These are phyloP conservation scores for Kockovaella imperatae DNA, from an alignment of 768 basidiomycete genomes.

Conservation along the genomic window DNA sequence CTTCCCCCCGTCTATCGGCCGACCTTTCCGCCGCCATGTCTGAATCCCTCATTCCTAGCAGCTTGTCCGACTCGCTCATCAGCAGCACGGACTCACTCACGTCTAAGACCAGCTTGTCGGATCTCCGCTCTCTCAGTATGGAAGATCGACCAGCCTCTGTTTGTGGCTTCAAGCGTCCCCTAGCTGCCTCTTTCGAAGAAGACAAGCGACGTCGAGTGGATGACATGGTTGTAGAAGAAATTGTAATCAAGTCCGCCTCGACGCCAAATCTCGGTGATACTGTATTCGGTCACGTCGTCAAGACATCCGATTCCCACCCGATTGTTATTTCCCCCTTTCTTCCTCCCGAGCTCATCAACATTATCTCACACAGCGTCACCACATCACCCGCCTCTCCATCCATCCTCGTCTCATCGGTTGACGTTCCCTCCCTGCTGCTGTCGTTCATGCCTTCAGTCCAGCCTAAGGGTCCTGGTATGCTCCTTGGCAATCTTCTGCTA, in stretches of 20 bases:
- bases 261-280: slow-evolving; percentile 7
- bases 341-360: slow-evolving; percentile 54
- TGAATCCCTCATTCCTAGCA: slow-evolving; percentile 11
- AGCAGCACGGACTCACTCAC: background rate
- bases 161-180: slow-evolving; percentile 33
- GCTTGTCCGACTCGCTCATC: background rate
- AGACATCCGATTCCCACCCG: slow-evolving; percentile 72
- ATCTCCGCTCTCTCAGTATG: background rate
- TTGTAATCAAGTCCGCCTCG: slow-evolving; percentile 13
- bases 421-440: slow-evolving; percentile 24
- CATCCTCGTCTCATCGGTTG: slow-evolving; percentile 20
- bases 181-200: slow-evolving; percentile 9
- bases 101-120: background rate
- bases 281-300: slow-evolving; percentile 45
- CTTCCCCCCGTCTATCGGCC: slow-evolving; percentile 10
- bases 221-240: slow-evolving; percentile 36
- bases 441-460: slow-evolving; percentile 9
- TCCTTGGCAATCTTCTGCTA: slow-evolving; percentile 74
- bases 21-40: slow-evolving; percentile 32
- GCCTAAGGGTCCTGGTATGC: slow-evolving; percentile 7
- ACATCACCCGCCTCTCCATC: background rate
- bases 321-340: slow-evolving; percentile 69
- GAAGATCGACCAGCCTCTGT: background rate
- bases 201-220: slow-evolving; percentile 33
- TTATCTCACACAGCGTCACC: background rate